Percentiles rank a stretch among this genome's conserved stretches.
phyloP scores from a whole-genome alignment of 345 rosid genomes.

The Salix brachista region DNA sequence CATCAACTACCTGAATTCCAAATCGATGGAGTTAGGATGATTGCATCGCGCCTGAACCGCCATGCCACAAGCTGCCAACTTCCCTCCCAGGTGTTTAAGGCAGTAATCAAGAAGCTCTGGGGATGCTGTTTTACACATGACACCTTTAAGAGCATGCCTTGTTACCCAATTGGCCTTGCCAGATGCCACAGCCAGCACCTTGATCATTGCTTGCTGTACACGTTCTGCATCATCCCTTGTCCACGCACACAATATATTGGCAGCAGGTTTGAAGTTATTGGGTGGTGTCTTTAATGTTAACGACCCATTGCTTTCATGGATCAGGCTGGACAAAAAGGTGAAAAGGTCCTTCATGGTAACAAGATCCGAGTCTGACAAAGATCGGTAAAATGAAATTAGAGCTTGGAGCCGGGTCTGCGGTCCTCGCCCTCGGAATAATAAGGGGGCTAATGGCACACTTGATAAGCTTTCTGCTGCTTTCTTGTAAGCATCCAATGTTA shows the following conservation, averaged over 20 bases:
- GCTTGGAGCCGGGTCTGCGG: conserved; percentile 44
- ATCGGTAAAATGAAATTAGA: conserved; percentile 44
- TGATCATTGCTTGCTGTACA: conserved; percentile 47
- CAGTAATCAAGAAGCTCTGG: conserved; percentile 60
- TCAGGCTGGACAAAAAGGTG: conserved; percentile 43
- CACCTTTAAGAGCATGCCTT: conserved; percentile 57
- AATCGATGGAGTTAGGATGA: conserved; percentile 38
- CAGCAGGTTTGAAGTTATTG: neutral
- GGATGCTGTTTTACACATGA: conserved; percentile 45
- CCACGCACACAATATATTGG: conserved; percentile 45
- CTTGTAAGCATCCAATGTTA: conserved; percentile 47
- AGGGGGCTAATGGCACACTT: conserved; percentile 33
- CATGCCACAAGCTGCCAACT: conserved; percentile 28
- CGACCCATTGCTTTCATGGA: conserved; percentile 17
- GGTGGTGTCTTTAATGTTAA: neutral
- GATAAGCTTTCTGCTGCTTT: conserved; percentile 46
- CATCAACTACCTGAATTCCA: conserved; percentile 50
- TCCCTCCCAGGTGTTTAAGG: conserved; percentile 56
- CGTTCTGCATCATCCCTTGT: conserved; percentile 46
- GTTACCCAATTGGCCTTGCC: conserved; percentile 40
- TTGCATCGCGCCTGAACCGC: conserved; percentile 44
- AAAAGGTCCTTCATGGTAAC: conserved; percentile 53
- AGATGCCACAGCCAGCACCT: conserved; percentile 41
- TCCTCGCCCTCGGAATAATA: conserved; percentile 43
- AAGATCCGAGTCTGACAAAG: conserved; percentile 47